These are phyloP conservation scores for Ustilago cynodontis DNA, from an alignment of 1,284 basidiomycete genomes.

Conservation along the genomic window DNA sequence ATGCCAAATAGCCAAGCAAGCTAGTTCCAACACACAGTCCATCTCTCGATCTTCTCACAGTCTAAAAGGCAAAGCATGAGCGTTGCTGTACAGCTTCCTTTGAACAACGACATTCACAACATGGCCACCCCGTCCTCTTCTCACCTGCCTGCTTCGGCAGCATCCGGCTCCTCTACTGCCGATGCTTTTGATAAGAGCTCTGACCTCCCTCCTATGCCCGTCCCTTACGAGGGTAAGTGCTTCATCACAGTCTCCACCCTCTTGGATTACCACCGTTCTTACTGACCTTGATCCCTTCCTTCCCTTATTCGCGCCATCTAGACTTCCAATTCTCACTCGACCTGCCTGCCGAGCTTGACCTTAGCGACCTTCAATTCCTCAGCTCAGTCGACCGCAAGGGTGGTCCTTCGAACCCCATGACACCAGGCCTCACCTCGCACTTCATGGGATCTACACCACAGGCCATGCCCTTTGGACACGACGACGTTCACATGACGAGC, in stretches of 20 bases:
- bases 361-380: conserved; percentile 55
- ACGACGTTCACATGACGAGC: conserved; percentile 52
- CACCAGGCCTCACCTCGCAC: conserved; percentile 48
- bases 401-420: conserved; percentile 52
- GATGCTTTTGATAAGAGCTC: conserved; percentile 28
- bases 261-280: not conserved
- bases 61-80: conserved; percentile 36
- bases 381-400: conserved; percentile 48
- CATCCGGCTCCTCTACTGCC: conserved; percentile 15
- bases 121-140: conserved; percentile 30
- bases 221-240: conserved; percentile 60
- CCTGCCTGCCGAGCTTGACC: conserved; percentile 54
- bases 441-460: conserved; percentile 48
- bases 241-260: not conserved
- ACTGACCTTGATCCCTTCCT: not conserved
- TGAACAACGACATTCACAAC: conserved; percentile 24
- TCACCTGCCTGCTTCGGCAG: conserved; percentile 11
- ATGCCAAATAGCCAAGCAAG: not conserved
- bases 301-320: conserved; percentile 2
- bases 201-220: conserved; percentile 63
- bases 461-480: conserved; percentile 27
- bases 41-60: not conserved
- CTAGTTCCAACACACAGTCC: not conserved
- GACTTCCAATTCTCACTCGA: conserved; percentile 65
- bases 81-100: conserved; percentile 46